Conservation (phyloP, 176 grass and related monocot species). For the Pharus latifolius region DNA sequence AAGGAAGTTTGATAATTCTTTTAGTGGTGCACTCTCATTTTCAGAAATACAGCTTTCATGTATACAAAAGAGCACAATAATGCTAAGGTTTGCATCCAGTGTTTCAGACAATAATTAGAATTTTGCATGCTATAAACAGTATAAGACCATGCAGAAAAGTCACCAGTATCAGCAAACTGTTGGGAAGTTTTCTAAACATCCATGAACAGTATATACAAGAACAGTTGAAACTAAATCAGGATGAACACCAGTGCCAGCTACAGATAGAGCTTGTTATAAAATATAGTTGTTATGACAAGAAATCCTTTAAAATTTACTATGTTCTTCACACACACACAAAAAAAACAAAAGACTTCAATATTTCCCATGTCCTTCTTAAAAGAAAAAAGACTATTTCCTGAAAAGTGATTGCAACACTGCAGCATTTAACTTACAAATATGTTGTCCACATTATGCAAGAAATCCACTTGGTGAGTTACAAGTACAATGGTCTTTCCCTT, state of each 20-base stretch:
- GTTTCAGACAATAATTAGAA: neutral
- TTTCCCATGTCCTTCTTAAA: too few species aligned
- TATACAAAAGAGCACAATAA: neutral
- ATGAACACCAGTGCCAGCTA: neutral
- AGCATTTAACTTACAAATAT: conserved; percentile 47
- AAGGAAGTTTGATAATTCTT: neutral
- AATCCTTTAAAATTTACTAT: too few species aligned
- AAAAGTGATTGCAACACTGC: neutral
- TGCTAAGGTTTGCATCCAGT: neutral
- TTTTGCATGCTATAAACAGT: neutral
- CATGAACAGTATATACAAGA: neutral
- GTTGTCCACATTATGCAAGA: conserved; percentile 59
- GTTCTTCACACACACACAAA: too few species aligned
- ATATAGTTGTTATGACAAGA: neutral
- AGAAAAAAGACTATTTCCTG: neutral
- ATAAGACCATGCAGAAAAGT: neutral
- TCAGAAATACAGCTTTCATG: neutral
- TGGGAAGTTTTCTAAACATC: neutral
- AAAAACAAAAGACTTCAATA: too few species aligned
- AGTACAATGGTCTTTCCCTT: conserved; percentile 61
- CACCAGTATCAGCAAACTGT: neutral
- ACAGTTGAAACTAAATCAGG: neutral
- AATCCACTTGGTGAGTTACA: conserved; percentile 81
- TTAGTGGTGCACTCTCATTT: neutral
- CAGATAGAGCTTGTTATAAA: neutral